A percentile compares a stretch with the other conserved stretches of the same genome.
Evolutionary conservation across 306 rosid species (phyloP).

Genomic region (Castanea mollissima): DNA sequence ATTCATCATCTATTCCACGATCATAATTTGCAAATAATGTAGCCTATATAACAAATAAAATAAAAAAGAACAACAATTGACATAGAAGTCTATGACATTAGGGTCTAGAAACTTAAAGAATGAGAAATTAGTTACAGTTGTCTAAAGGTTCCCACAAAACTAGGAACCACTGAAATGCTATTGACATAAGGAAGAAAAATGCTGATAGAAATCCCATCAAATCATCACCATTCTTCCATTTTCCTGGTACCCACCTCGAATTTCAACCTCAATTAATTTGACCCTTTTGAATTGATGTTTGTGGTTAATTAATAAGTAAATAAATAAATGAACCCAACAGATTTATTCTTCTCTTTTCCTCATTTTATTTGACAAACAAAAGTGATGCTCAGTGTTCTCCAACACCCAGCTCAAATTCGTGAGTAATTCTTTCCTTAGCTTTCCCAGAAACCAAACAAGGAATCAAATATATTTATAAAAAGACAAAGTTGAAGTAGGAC

Average conservation of each 20-base stretch:
- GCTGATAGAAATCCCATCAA: neutral
- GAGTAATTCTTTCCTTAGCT: neutral
- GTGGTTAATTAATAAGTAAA: neutral
- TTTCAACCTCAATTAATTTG: neutral
- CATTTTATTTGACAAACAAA: neutral
- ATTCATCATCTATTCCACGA: neutral
- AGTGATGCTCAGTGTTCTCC: neutral
- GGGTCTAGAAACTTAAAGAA: neutral
- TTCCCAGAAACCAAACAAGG: neutral
- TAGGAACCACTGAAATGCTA: neutral
- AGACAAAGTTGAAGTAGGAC: constrained; percentile 17
- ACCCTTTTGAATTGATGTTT: neutral
- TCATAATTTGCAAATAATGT: neutral
- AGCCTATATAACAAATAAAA: neutral
- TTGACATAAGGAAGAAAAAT: neutral
- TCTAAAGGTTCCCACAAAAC: neutral
- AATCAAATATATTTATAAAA: neutral
- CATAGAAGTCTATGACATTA: neutral
- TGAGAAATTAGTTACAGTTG: neutral
- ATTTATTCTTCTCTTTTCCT: neutral
- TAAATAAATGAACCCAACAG: neutral
- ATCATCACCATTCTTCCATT: neutral
- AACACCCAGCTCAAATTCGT: neutral
- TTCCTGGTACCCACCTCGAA: neutral
- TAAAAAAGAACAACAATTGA: neutral